phyloP scores from a whole-genome alignment of 805 yeast species.

The Lachancea waltii region DNA sequence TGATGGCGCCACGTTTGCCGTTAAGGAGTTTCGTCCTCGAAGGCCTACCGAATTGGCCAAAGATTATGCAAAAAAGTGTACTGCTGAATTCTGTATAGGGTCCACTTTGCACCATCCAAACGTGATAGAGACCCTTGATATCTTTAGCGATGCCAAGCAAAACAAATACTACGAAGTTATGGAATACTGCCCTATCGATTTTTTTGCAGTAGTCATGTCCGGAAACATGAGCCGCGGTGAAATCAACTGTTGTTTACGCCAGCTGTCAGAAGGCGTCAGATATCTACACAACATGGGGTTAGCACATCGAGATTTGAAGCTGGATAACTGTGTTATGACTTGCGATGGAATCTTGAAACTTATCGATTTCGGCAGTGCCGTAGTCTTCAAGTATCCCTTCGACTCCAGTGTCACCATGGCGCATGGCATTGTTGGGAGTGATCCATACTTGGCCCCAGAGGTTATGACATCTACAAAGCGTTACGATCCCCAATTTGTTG shows the following conservation, averaged over 20 bases:
- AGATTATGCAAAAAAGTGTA: constrained; percentile 79
- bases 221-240: constrained; percentile 77
- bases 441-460: constrained; percentile 84
- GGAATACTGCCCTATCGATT: constrained; percentile 83
- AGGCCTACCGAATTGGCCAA: constrained; percentile 62
- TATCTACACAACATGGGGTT: constrained; percentile 73
- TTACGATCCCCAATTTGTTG: constrained; percentile 74
- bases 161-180: constrained; percentile 72
- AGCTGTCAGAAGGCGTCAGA: constrained; percentile 62
- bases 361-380: constrained; percentile 82
- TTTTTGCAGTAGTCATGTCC: constrained; percentile 82
- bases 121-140: constrained; percentile 71
- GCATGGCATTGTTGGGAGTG: constrained; percentile 79
- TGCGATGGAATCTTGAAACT: constrained; percentile 66
- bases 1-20: constrained; percentile 72
- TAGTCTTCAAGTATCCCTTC: constrained; percentile 72
- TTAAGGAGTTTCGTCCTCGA: constrained; percentile 71
- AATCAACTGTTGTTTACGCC: constrained; percentile 75
- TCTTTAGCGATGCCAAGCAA: constrained; percentile 49
- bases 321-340: constrained; percentile 78
- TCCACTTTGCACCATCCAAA: constrained; percentile 77
- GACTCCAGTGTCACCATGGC: constrained; percentile 52
- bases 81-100: constrained; percentile 85
- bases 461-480: constrained; percentile 45
- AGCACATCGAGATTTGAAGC: constrained; percentile 76